phyloP scores from a whole-genome alignment of 2,329 filamentous ascomycete genomes.

The Phyllosticta ampelicida region DNA sequence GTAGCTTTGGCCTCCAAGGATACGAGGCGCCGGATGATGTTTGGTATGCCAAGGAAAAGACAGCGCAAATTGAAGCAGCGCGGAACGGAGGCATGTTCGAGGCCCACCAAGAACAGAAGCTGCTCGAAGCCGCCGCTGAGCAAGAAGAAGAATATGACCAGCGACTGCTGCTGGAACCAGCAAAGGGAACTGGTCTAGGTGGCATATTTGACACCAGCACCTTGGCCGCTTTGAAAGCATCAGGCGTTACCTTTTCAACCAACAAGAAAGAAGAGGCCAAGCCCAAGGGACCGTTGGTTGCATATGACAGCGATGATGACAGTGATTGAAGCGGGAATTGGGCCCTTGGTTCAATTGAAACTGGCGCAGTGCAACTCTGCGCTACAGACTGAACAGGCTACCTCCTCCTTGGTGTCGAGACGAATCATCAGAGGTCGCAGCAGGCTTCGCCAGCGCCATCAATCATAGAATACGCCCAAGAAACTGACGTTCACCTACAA shows the following conservation, averaged over 20 bases:
- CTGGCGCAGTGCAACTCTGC: background rate
- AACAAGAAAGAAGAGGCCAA: slow-evolving; percentile 44
- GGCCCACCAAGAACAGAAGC: slow-evolving; percentile 41
- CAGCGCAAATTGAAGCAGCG: slow-evolving; percentile 53
- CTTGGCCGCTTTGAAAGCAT: slow-evolving; percentile 61
- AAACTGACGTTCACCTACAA: background rate
- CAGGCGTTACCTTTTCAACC: slow-evolving; percentile 36
- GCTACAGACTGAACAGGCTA: background rate
- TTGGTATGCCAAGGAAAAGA: slow-evolving; percentile 74
- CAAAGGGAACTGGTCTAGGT: slow-evolving; percentile 27
- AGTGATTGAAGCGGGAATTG: slow-evolving; percentile 37
- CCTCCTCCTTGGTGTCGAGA: background rate
- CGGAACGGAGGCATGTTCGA: slow-evolving; percentile 50
- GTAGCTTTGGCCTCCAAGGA: slow-evolving; percentile 75
- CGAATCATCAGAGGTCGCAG: background rate
- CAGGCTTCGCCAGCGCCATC: background rate
- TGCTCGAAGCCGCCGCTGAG: slow-evolving; percentile 36
- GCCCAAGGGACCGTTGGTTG: slow-evolving; percentile 64
- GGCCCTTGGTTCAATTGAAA: background rate
- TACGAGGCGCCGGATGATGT: slow-evolving; percentile 93
- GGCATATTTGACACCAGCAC: slow-evolving; percentile 78
- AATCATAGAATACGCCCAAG: background rate
- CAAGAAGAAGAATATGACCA: slow-evolving; percentile 23
- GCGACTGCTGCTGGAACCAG: slow-evolving; percentile 12
- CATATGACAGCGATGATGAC: slow-evolving; percentile 84